Base-by-base conservation (phyloP, 1,284 basidiomycete genomes). In the Agaricales sp. region DNA sequence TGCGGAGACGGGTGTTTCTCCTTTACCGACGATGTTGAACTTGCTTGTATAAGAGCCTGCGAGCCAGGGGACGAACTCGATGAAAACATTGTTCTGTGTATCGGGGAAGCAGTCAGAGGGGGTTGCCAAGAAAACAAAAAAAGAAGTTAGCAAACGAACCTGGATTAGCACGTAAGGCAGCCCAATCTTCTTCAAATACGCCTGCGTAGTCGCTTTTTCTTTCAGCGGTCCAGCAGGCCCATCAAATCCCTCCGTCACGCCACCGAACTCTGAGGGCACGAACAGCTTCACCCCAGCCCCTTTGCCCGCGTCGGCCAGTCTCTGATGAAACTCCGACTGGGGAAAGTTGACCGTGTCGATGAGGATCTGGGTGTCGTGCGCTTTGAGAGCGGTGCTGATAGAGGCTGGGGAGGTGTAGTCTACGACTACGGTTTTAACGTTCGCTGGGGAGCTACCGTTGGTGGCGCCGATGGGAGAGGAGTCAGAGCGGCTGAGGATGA, bases 1-100 rank as follows among this genome's bases (percentile, higher is more conserved):
- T 47, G 53, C 48, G 3, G 59, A 53, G 13, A 57, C 18, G 2
- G 53, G 50, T 2, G 46, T 51, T 12, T 59, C 51, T 1, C 59
- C 59, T 21, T 53, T 48, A 3, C 58, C 60, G 13, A 57, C 22
- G n/a, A 60, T 55, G 18, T 57, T 48, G 45, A 58, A 43, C 46
- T 44, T 54, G 53, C 12, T 51, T 51, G 13, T 46, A 52, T 13
- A 49, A 25, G 18, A 30, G 35, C 25, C 48, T 48, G 20, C 39
- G 14, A 57, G 35, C 43, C 44, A 54, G 1, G 54, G 55, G 24
- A 59, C 45, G 23, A 20, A 50, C n/a, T 56, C 52, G 16, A 48
- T 51, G 51, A 60, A 61, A 8, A 52, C 14, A 18, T 59, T 57
- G 35, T 46, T 55, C 61, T 59, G 38, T 21, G 18, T 21, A 38